Evolutionary conservation across 306 rosid genomes (phyloP), one percentile per base, ranked within the genome.

Genomic region (Cicer chorassanicum): DNA sequence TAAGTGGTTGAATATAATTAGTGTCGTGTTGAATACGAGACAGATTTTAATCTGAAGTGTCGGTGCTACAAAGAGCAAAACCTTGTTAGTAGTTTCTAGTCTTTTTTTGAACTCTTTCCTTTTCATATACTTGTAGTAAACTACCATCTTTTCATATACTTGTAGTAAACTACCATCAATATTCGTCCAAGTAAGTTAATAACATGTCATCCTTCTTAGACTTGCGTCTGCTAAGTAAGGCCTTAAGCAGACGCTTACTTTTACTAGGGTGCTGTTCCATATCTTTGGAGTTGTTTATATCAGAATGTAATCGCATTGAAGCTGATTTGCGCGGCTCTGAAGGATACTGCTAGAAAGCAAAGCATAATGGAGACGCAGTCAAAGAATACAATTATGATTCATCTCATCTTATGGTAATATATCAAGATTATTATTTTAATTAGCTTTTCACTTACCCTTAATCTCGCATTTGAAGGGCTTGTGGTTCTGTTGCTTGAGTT

Each of bases 141-240:
- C 15, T 44, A 62, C 7, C 73, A 72, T 87, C 85, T 78, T 72
- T 70, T 62, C 59, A 51, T 60, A 11, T 9, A 21, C 6, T 7
- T 66, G 42, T 67, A 65, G 81, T 24, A 45, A 67, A 67, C 15
- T 44, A 62, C 7, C 73, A 72, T 87, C 85, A 92, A 82, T 91
- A 94, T 86, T 92, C 99, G 7, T 95, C 99, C 91, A 95, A 78
- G 64, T 92, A 95, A 41, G 96, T 89, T 76, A 90, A 90, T 72
- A 95, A 68, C 85, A 72, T 88, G 6, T 95, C 98, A 66, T 95
- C 98, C 81, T 92, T 95, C 93, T 92, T 95, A 4, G 97, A 95
- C 84, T 90, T 95, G 76, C 97, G 97, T 75, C 98, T 88, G 82
- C 99, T 95, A 49, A 95, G 98, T 50, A 95, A 83, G 19, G 99